A percentile compares a stretch with the other conserved stretches of the same genome.
phyloP scores from a whole-genome alignment of 2,329 filamentous ascomycete genomes.

The Colletotrichum tabaci region DNA sequence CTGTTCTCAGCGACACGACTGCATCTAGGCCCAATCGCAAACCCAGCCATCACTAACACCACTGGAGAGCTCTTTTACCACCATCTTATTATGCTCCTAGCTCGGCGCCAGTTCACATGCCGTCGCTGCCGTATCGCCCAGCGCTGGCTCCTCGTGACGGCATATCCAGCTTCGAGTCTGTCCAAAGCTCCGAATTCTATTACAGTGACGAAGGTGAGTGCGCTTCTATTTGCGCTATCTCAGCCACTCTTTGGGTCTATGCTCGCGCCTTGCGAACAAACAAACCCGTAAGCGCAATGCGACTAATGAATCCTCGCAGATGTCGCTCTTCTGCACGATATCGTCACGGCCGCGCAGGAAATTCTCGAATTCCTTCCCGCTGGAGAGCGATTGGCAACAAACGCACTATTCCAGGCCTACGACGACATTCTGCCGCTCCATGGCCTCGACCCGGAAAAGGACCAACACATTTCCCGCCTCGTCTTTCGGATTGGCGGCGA shows the following conservation, averaged over 20 bases:
- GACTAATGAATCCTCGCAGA: slow-evolving; percentile 63
- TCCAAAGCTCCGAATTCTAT: slow-evolving; percentile 56
- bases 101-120: slow-evolving; percentile 52
- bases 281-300: neutral
- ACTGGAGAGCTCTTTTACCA: neutral
- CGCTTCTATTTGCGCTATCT: neutral
- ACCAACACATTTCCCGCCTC: slow-evolving; percentile 82
- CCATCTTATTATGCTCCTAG: slow-evolving; percentile 53
- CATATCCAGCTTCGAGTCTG: slow-evolving; percentile 48
- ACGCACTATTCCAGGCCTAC: slow-evolving; percentile 86
- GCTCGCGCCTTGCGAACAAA: neutral
- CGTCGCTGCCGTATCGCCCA: slow-evolving; percentile 50
- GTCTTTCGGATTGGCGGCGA: slow-evolving; percentile 84
- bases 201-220: slow-evolving; percentile 74
- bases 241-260: neutral
- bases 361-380: slow-evolving; percentile 71
- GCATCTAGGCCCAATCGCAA: neutral
- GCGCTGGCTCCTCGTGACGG: slow-evolving; percentile 54
- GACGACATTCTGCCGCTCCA: slow-evolving; percentile 80
- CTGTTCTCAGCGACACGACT: neutral
- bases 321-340: slow-evolving; percentile 82
- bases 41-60: neutral
- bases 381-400: slow-evolving; percentile 77
- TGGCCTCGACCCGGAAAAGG: slow-evolving; percentile 79
- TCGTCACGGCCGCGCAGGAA: slow-evolving; percentile 80